Evolutionary conservation across 2,329 filamentous ascomycete species (phyloP).

Genomic region (Fusarium newnesense): DNA sequence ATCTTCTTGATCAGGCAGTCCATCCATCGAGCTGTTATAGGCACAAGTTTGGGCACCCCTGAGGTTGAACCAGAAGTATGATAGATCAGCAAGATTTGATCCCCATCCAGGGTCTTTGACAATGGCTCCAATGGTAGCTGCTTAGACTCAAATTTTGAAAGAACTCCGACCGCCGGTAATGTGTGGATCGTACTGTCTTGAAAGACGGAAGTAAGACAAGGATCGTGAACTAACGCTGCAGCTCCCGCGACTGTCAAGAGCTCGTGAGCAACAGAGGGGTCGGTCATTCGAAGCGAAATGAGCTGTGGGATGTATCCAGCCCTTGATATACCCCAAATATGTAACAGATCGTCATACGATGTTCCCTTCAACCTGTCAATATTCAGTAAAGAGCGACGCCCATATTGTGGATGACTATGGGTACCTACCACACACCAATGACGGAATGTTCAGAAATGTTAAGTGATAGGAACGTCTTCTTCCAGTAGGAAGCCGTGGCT

Average conservation of each 20-base stretch:
- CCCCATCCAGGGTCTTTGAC: neutral
- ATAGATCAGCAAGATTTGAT: neutral
- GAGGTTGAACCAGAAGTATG: conserved; percentile 39
- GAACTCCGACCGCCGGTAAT: neutral
- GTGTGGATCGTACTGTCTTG: neutral
- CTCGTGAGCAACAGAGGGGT: neutral
- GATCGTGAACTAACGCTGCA: neutral
- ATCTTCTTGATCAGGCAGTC: neutral
- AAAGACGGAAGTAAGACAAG: neutral
- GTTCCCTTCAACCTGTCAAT: neutral
- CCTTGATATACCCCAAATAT: neutral
- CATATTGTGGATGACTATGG: no score
- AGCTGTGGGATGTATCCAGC: neutral
- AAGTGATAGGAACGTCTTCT: neutral
- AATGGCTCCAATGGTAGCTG: neutral
- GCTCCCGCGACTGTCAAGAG: neutral
- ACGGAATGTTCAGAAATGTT: neutral
- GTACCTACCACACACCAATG: neutral
- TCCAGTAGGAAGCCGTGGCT: neutral
- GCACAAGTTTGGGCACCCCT: conserved; percentile 34
- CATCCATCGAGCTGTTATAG: conserved; percentile 27
- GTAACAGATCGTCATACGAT: neutral
- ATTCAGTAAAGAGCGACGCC: no score
- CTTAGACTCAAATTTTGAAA: neutral
- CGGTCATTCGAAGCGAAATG: neutral